Conservation (phyloP, 495 filamentous ascomycete genomes). For the Eremomyces bilateralis region DNA sequence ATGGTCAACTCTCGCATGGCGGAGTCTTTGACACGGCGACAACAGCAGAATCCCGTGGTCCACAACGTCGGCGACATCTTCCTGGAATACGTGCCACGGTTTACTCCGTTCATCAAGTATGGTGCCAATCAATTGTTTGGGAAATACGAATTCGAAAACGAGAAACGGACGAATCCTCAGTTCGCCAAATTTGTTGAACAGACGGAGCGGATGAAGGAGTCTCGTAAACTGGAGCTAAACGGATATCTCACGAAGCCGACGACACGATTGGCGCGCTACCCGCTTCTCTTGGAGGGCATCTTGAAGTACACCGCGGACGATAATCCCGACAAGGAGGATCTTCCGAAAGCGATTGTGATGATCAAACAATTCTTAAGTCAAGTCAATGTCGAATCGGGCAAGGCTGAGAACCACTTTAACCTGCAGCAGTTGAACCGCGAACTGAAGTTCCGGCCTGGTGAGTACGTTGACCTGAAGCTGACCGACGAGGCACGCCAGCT, state of each 20-base stretch:
- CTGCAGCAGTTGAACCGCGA: conserved; percentile 74
- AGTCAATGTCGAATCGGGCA: conserved; percentile 89
- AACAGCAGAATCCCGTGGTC: conserved; percentile 77
- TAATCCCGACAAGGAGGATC: conserved; percentile 73
- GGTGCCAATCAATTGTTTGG: conserved; percentile 91
- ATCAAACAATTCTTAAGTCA: conserved; percentile 72
- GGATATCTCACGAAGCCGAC: conserved; percentile 97
- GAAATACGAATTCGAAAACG: conserved; percentile 95
- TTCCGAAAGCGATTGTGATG: conserved; percentile 63
- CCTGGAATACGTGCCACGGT: conserved; percentile 71
- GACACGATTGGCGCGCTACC: conserved; percentile 86
- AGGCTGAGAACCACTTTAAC: conserved; percentile 96
- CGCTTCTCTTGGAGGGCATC: conserved; percentile 79
- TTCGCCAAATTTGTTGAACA: conserved; percentile 93
- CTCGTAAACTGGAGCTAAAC: conserved; percentile 89
- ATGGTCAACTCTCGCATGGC: conserved; percentile 73
- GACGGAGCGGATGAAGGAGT: conserved; percentile 88
- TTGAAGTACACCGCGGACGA: conserved; percentile 70
- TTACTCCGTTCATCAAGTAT: conserved; percentile 92
- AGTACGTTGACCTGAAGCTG: conserved; percentile 83
- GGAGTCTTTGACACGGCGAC: conserved; percentile 66
- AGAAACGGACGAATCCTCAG: conserved; percentile 62
- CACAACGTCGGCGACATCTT: conserved; percentile 87
- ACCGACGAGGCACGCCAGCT: conserved; percentile 86
- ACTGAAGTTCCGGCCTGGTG: conserved; percentile 65